A percentile compares a stretch with the other conserved stretches of the same genome.
These are phyloP conservation scores for Golubevia sp. DNA, from an alignment of 1,284 basidiomycete genomes.

Conservation along the genomic window DNA sequence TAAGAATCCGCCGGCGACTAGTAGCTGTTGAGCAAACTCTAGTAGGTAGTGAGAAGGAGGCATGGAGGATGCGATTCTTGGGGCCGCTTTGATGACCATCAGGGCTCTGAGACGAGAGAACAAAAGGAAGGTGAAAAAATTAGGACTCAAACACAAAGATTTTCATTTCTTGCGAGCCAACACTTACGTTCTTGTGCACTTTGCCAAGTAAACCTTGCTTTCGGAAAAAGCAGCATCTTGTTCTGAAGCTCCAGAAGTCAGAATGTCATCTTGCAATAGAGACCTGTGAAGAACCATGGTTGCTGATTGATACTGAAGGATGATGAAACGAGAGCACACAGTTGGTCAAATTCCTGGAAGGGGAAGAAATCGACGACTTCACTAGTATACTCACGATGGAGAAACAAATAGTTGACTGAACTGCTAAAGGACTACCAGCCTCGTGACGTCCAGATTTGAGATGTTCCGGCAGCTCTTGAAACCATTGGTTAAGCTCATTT, in stretches of 20 bases:
- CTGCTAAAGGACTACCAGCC: background rate
- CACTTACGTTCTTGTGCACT: conserved; percentile 9
- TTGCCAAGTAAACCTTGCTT: conserved; percentile 1
- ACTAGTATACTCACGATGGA: background rate
- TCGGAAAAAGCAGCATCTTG: background rate
- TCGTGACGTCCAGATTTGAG: background rate
- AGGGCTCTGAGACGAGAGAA: too few relatives aligned
- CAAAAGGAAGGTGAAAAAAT: too few relatives aligned
- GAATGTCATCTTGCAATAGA: background rate
- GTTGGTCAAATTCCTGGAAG: too few relatives aligned
- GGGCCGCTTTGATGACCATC: conserved; percentile 4
- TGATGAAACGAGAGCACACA: too few relatives aligned
- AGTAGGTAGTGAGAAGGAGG: conserved; percentile 5
- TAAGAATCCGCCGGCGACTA: conserved; percentile 8
- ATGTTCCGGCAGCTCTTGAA: background rate
- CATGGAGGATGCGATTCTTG: conserved; percentile 2
- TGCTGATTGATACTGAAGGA: background rate
- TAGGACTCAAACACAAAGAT: too few relatives aligned
- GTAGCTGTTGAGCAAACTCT: conserved; percentile 5
- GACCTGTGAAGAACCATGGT: conserved; percentile 2
- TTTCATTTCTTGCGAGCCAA: too few relatives aligned
- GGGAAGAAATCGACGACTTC: too few relatives aligned
- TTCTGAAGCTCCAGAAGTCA: background rate
- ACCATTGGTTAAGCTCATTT: conserved; percentile 4
- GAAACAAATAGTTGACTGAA: conserved; percentile 7